Percentiles rank a stretch among this genome's conserved stretches.
phyloP scores from a whole-genome alignment of 176 grass and related monocot genomes.

The Eleusine indica region DNA sequence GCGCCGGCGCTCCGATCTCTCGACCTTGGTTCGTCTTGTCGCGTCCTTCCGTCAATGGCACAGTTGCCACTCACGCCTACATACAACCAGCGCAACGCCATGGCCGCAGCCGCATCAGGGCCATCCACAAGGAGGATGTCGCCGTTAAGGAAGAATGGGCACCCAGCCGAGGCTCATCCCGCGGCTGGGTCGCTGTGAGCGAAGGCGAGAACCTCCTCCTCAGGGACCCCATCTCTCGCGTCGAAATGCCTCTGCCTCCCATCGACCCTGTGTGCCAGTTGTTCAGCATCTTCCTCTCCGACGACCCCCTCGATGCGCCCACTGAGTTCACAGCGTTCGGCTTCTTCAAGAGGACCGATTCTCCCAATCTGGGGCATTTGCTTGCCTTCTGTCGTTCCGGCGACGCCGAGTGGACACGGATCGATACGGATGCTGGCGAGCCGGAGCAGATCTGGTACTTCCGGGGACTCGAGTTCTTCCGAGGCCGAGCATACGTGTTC shows the following conservation, averaged over 20 bases:
- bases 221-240: not conserved
- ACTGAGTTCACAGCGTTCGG: not conserved
- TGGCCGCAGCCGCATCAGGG: not conserved
- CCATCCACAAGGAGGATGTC: not conserved
- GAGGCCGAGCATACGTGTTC: not conserved
- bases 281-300: constrained; percentile 24
- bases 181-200: constrained; percentile 24
- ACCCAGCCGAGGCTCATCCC: not conserved
- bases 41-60: not conserved
- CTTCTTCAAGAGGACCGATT: not conserved
- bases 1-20: not conserved
- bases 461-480: constrained; percentile 14
- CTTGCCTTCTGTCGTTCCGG: constrained; percentile 14
- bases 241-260: not conserved
- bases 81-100: not conserved
- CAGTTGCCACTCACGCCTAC: not conserved
- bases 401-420: not conserved
- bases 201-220: not conserved
- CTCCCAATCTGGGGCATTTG: accelerated
- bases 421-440: not conserved
- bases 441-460: not conserved
- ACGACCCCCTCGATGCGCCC: not conserved
- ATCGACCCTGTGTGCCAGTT: not conserved
- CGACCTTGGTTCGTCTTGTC: not conserved
- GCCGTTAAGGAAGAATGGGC: not conserved